These are phyloP conservation scores for Mucor plumbeus DNA, from an alignment of 371 early-diverging fungal genomes.

Conservation along the genomic window DNA sequence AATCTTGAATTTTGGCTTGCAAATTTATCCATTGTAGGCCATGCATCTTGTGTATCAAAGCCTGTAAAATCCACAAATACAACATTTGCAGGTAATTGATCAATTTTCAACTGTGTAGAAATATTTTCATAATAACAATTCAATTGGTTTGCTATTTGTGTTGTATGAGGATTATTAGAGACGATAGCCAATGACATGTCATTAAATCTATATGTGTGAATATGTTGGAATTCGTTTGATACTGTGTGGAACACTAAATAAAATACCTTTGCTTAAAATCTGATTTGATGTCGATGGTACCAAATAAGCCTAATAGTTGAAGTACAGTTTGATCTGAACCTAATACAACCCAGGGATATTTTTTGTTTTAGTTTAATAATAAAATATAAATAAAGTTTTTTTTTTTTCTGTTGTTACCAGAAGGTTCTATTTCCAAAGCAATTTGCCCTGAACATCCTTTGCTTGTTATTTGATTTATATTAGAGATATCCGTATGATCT, in stretches of 20 bases:
- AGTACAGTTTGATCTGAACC: slow-evolving; percentile 19
- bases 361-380: background rate
- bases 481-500: background rate
- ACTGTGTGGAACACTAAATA: background rate
- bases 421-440: slow-evolving; percentile 13
- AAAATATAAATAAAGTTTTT: too few species aligned
- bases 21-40: background rate
- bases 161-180: slow-evolving; percentile 14
- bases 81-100: background rate
- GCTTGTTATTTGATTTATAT: slow-evolving; percentile 2
- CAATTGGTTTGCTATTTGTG: slow-evolving; percentile 10
- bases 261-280: slow-evolving; percentile 5
- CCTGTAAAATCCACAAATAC: slow-evolving; percentile 31
- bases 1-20: background rate
- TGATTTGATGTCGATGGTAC: background rate
- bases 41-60: background rate
- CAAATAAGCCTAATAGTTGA: slow-evolving; percentile 18
- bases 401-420: background rate
- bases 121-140: slow-evolving; percentile 9
- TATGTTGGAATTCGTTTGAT: background rate
- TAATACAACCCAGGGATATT: background rate
- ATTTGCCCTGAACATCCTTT: slow-evolving; percentile 36
- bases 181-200: slow-evolving; percentile 36
- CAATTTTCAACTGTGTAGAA: background rate
- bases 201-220: slow-evolving; percentile 32